Evolutionary conservation across 805 yeast genomes (phyloP).

Genomic region (Teunomyces cretensis): DNA sequence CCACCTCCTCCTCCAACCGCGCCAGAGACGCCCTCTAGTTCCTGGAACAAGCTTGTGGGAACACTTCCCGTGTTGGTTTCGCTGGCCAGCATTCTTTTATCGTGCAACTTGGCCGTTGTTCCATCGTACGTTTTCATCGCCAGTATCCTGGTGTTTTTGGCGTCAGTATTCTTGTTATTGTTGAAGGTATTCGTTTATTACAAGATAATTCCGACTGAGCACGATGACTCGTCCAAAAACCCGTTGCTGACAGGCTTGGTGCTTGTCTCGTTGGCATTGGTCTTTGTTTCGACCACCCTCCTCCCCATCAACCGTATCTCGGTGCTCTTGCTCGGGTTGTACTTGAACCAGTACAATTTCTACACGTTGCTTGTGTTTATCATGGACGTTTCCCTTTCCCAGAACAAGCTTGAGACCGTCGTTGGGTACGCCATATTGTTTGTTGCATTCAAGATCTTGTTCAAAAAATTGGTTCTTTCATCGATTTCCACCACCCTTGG

Average conservation of each 20-base stretch:
- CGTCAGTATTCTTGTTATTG: constrained; percentile 18
- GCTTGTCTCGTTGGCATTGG: constrained; percentile 18
- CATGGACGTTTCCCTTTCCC: constrained; percentile 21
- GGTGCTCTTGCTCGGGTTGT: constrained; percentile 28
- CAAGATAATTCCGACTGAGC: constrained; percentile 11
- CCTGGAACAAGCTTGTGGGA: constrained; percentile 6
- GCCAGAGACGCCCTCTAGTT: background rate
- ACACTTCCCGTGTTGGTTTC: constrained; percentile 35
- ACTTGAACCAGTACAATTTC: constrained; percentile 28
- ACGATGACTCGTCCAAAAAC: background rate
- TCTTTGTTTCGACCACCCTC: constrained; percentile 21
- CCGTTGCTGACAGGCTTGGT: constrained; percentile 11
- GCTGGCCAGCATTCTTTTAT: constrained; percentile 28
- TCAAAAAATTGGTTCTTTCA: constrained; percentile 7
- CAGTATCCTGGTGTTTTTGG: constrained; percentile 20
- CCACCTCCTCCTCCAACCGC: background rate
- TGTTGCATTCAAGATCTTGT: constrained; percentile 13
- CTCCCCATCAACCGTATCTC: constrained; percentile 26
- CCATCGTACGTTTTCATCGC: constrained; percentile 8
- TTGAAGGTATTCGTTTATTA: constrained; percentile 14
- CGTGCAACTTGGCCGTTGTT: constrained; percentile 20
- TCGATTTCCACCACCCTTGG: constrained; percentile 9
- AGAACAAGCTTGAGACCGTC: constrained; percentile 7
- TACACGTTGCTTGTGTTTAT: constrained; percentile 29
- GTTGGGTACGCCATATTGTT: constrained; percentile 20